These are phyloP conservation scores for Penicillium maclennaniae DNA, from an alignment of 495 filamentous ascomycete species.

Conservation along the genomic window DNA sequence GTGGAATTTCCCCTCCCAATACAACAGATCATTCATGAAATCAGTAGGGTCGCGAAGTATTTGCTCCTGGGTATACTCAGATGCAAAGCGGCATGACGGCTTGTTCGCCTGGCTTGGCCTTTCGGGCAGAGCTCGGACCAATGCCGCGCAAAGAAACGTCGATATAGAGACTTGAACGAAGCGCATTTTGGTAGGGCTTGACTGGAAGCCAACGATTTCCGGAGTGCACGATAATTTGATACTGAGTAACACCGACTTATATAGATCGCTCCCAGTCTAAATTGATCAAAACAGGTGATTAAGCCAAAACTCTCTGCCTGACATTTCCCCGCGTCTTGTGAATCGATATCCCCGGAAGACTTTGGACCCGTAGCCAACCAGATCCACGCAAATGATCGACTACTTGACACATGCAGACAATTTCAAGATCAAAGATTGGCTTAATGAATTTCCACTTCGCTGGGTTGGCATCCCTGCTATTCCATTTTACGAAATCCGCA, in stretches of 20 bases:
- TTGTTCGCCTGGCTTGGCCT: neutral
- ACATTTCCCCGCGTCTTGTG: neutral
- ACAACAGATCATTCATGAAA: slow-evolving; percentile 29
- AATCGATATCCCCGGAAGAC: no score
- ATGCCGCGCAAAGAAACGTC: neutral
- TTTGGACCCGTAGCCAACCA: no score
- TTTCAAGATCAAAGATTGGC: no score
- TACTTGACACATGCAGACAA: no score
- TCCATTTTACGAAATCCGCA: neutral
- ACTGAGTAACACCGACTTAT: no score
- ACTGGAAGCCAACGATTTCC: neutral
- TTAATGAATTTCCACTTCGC: no score
- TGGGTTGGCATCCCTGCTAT: neutral
- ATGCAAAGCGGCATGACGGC: slow-evolving; percentile 30
- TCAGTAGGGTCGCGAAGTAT: slow-evolving; percentile 19
- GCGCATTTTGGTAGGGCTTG: slow-evolving; percentile 1
- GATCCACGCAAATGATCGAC: no score
- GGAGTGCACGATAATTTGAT: neutral
- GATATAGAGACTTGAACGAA: neutral
- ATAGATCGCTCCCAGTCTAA: no score
- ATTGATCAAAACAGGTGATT: no score
- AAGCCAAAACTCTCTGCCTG: no score
- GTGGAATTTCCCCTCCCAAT: slow-evolving; percentile 36
- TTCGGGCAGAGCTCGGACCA: slow-evolving; percentile 3
- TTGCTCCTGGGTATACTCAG: slow-evolving; percentile 19